Percentiles rank a stretch among this genome's conserved stretches.
Evolutionary conservation across 257 asterid genomes (phyloP).

Genomic region (Plantago major): DNA sequence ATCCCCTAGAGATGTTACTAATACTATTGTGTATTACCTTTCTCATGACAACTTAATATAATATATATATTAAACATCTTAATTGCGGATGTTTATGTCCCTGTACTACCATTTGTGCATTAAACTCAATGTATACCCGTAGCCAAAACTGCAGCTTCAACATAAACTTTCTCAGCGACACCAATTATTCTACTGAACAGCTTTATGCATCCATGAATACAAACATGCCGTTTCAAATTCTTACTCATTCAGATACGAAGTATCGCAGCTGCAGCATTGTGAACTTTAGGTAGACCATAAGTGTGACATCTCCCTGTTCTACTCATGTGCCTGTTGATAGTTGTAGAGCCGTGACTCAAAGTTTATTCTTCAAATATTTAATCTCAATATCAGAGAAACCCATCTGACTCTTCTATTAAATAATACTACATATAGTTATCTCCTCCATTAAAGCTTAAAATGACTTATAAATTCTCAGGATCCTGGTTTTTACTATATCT

Average conservation of each 20-base stretch:
- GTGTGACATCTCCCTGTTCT: neutral
- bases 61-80: too few relatives aligned
- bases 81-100: neutral
- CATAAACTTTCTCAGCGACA: neutral
- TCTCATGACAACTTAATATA: neutral
- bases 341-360: neutral
- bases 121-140: neutral
- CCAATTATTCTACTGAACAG: neutral
- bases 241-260: neutral
- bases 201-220: neutral
- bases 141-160: conserved; percentile 9
- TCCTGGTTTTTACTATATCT: too few relatives aligned
- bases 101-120: neutral
- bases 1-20: neutral
- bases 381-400: conserved; percentile 6
- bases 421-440: neutral
- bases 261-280: neutral
- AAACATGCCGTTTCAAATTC: conserved; percentile 3
- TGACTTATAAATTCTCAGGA: neutral
- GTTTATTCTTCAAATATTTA: neutral
- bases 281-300: conserved; percentile 2
- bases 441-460: neutral
- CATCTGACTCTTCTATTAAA: neutral
- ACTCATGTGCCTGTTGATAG: neutral
- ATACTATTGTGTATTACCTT: neutral